Base-by-base conservation (phyloP, 768 basidiomycete genomes). In the Tephrocybe rancida region DNA sequence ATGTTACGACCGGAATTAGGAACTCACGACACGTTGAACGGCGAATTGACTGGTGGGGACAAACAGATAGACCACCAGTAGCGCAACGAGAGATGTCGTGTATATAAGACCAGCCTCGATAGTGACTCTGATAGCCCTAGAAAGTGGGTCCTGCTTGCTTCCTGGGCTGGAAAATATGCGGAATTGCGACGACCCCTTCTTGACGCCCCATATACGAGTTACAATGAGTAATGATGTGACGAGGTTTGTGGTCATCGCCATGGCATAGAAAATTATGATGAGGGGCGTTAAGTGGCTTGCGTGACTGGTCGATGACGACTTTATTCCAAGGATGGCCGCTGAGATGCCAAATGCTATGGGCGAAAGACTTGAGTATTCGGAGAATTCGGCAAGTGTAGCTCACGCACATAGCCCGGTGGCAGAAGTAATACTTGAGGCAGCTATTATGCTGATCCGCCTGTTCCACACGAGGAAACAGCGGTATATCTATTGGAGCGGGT, bases 51-150 rank as follows among this genome's bases (percentile, higher is more conserved):
- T 50, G 2, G 44, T 49, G 18, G 52, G 51, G 9, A 46, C 41
- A 10, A 41, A 35, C 6, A 52, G 39, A 22, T 58, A 61, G n/a
- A 39, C 41, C 26, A 56, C 47, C 18, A 61, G 34, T 2, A 61
- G 53, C 34, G 25, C 52, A 27, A 61, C 34, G 19, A 61, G 53
- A 19, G 57, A 55, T 46, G 41, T 19, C 2, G 57, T 45, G 49
- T 61, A 61, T 24, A 61, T 48, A 10, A 61, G 41, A 1, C 60
- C 60, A 7, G 60, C 56, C 30, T 61, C 60, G 1, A 58, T 25
- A 18, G 60, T 61, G 21, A 58, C 48, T 3, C 50, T 53, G 19
- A 61, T 55, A 9, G 60, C 60, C 27, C 57, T 45, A n/a, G 48
- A 35, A 9, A 61, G 50, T 1, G 57, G 54, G 24, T 61, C 60